Evolutionary conservation across 148 eudicot species (phyloP), one percentile per base, ranked within the genome.

Genomic region (Persicaria maculosa): DNA sequence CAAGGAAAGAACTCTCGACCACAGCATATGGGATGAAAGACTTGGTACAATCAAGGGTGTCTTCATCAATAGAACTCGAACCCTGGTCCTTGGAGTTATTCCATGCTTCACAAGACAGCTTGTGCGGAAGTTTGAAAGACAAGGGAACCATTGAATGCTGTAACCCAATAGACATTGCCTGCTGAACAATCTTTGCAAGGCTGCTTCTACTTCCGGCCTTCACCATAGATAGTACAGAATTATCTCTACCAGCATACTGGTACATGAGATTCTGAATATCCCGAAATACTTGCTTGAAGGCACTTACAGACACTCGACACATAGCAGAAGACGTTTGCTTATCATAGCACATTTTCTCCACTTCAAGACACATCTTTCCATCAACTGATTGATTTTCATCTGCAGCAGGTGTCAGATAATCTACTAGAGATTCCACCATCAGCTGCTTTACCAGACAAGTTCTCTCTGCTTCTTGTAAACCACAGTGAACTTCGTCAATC

Each of bases 191-290:
- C 73, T 86, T 88, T 72, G 81, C 50, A 73, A 90, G 59, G 77
- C 83, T 92, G 22, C 98, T 93, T 83, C 92, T 90, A 83, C 96
- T 92, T 65, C 98, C 98, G 25, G 98, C 86, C 57, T 90, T 92
- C 65, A 92, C 78, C 89, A 95, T 95, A 16, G 86, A 84, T 77
- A 95, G 25, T 54, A 95, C 78, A 2, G 97, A 89, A 76, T 95
- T 95, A 9, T 80, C 84, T 40, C 69, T 74, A 17, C 74, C 74
- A 0, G 89, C 85, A 71, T 84, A 87, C 2, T 83, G 85, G 80
- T 85, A 85, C n/a, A 84, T 79, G 53, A 95, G 79, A 57, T 84
- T 88, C 79, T 95, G 98, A 78, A 92, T 78, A 80, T 88, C 93
- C 44, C 87, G 78, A 64, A 84, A 91, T 1, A 90, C 83, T 75